Evolutionary conservation across 768 basidiomycete genomes (phyloP).

Genomic region (Suillus brevipes): DNA sequence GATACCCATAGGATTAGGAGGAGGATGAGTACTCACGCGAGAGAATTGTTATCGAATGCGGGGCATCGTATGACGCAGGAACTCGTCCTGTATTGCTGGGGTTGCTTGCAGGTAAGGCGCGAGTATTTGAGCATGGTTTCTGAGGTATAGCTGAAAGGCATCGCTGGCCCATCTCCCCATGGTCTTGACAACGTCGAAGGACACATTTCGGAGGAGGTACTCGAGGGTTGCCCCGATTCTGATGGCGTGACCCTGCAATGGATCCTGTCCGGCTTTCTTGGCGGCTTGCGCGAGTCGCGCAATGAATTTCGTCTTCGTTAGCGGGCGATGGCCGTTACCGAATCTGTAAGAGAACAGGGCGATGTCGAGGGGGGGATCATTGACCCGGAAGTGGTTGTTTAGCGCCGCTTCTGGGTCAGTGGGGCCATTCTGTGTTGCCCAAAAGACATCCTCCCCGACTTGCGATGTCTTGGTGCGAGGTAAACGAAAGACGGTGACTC

Average conservation of each 20-base stretch:
- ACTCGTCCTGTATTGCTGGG: too few species aligned
- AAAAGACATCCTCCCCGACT: slow-evolving; percentile 35
- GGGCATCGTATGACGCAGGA: too few species aligned
- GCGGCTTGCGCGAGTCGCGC: slow-evolving; percentile 11
- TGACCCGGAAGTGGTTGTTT: too few species aligned
- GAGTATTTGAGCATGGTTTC: too few species aligned
- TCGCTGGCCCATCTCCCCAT: too few species aligned
- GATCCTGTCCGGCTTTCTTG: slow-evolving; percentile 6
- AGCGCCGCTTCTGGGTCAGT: slow-evolving; percentile 27
- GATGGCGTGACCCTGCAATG: slow-evolving; percentile 24
- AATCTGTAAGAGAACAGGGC: too few species aligned
- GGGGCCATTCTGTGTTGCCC: slow-evolving; percentile 27
- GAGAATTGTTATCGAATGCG: too few species aligned
- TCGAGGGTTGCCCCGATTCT: slow-evolving; percentile 35
- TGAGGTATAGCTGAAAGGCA: too few species aligned
- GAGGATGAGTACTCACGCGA: too few species aligned
- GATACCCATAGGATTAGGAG: too few species aligned
- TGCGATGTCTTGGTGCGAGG: slow-evolving; percentile 14
- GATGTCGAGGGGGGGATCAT: too few species aligned
- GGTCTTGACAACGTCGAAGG: slow-evolving; percentile 38
- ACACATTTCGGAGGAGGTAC: slow-evolving; percentile 36
- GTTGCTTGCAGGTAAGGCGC: too few species aligned
- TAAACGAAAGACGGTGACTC: slow-evolving; percentile 7
- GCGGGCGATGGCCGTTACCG: slow-evolving; percentile 21
- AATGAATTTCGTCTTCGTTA: slow-evolving; percentile 31